A percentile compares a stretch with the other conserved stretches of the same genome.
Evolutionary conservation across 768 basidiomycete species (phyloP).

Genomic region (Pisolithus orientalis): DNA sequence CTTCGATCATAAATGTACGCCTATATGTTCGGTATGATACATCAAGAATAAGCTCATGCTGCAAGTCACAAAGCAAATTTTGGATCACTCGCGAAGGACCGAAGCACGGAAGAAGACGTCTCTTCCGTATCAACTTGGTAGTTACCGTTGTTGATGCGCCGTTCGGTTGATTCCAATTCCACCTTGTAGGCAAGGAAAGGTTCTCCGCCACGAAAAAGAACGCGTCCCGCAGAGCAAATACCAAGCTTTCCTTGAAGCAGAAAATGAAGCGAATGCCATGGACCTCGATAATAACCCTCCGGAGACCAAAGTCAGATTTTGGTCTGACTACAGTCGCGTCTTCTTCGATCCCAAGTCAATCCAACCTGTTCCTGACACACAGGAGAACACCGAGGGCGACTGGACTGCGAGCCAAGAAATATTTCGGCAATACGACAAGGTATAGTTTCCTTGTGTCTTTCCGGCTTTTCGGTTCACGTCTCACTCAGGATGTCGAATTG

Average conservation of each 20-base stretch:
- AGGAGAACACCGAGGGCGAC: conserved; percentile 44
- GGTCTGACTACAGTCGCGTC: conserved; percentile 48
- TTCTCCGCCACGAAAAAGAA: conserved; percentile 47
- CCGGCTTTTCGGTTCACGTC: neutral
- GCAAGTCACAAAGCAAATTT: conserved; percentile 48
- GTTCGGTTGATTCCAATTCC: neutral
- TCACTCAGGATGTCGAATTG: conserved; percentile 47
- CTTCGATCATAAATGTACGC: conserved; percentile 61
- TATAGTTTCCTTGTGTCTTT: conserved; percentile 21
- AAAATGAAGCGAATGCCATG: conserved; percentile 6
- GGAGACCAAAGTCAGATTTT: conserved; percentile 34
- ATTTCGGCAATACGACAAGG: conserved; percentile 53
- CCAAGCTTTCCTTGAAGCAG: conserved; percentile 38
- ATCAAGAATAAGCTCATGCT: conserved; percentile 4
- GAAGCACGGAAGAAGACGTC: conserved; percentile 26
- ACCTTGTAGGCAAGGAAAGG: conserved; percentile 40
- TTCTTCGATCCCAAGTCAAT: conserved; percentile 60
- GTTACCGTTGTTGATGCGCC: conserved; percentile 2
- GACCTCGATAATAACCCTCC: conserved; percentile 7
- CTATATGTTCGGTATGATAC: conserved; percentile 1
- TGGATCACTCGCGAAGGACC: conserved; percentile 45
- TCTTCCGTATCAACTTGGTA: conserved; percentile 14
- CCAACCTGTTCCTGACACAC: conserved; percentile 54
- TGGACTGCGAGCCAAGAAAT: conserved; percentile 50
- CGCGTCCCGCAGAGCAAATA: conserved; percentile 50